phyloP scores from a whole-genome alignment of 768 basidiomycete genomes.

The Trametes cinnabarina region DNA sequence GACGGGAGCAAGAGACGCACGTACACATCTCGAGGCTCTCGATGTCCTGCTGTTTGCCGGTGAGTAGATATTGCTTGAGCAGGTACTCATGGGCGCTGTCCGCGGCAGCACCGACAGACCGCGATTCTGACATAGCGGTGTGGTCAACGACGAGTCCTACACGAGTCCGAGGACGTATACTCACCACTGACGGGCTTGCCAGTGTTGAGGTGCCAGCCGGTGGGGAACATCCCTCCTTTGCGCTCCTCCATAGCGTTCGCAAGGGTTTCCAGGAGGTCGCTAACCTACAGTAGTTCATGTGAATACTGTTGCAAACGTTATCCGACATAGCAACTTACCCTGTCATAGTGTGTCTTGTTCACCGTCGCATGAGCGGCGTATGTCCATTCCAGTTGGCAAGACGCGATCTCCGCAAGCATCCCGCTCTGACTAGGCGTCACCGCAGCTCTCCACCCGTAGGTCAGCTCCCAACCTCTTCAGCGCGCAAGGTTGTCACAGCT shows the following conservation, averaged over 20 bases:
- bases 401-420: constrained; percentile 76
- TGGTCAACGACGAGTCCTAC: no score
- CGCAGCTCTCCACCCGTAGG: constrained; percentile 34
- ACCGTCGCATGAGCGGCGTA: constrained; percentile 81
- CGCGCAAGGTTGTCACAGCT: neutral
- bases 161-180: constrained; percentile 20
- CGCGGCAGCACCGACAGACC: constrained; percentile 64
- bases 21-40: constrained; percentile 65
- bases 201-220: constrained; percentile 49
- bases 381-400: constrained; percentile 79
- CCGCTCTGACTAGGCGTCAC: constrained; percentile 39
- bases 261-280: constrained; percentile 48
- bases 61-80: constrained; percentile 70
- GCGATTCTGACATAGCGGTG: neutral
- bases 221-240: constrained; percentile 65
- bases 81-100: constrained; percentile 80
- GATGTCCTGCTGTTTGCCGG: constrained; percentile 59
- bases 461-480: neutral
- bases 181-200: constrained; percentile 49
- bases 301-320: no score
- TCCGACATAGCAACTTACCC: no score
- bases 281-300: constrained; percentile 38
- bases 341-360: constrained; percentile 57
- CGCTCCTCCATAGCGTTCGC: constrained; percentile 41
- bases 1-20: constrained; percentile 22